phyloP scores from a whole-genome alignment of 306 rosid species.

The Phaseolus lunatus region DNA sequence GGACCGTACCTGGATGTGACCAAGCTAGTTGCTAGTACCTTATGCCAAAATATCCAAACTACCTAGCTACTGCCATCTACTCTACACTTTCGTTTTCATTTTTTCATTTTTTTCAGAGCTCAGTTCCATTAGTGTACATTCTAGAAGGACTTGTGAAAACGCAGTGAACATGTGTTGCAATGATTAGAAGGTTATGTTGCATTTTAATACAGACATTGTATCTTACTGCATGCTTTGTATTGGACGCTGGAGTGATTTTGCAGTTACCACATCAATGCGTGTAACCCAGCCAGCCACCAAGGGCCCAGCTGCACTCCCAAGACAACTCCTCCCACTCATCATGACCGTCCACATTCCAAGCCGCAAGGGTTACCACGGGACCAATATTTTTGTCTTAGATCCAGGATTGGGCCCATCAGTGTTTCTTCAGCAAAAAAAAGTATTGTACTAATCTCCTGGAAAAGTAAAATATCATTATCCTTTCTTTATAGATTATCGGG shows the following conservation, averaged over 20 bases:
- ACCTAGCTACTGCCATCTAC: not conserved
- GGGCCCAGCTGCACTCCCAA: not conserved
- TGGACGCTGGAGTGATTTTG: not conserved
- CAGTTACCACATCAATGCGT: constrained; percentile 2
- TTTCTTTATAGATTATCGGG: no score
- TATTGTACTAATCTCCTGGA: not conserved
- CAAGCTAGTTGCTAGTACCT: not conserved
- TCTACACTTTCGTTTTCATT: not conserved
- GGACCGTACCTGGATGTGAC: not conserved
- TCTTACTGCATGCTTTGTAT: not conserved
- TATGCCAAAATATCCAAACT: not conserved
- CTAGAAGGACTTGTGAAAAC: not conserved
- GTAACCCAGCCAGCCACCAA: not conserved
- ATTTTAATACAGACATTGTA: not conserved
- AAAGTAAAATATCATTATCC: no score
- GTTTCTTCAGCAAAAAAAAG: not conserved
- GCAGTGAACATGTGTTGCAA: not conserved
- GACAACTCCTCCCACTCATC: not conserved
- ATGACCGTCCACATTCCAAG: not conserved
- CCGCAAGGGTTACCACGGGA: not conserved
- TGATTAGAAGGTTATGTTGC: not conserved
- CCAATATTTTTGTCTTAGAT: not conserved
- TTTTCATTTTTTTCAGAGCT: not conserved
- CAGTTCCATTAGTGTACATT: not conserved
- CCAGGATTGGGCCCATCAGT: not conserved